These are phyloP conservation scores for Coix lacrymajobi DNA, from an alignment of 176 grass and related monocot genomes.

Conservation along the genomic window DNA sequence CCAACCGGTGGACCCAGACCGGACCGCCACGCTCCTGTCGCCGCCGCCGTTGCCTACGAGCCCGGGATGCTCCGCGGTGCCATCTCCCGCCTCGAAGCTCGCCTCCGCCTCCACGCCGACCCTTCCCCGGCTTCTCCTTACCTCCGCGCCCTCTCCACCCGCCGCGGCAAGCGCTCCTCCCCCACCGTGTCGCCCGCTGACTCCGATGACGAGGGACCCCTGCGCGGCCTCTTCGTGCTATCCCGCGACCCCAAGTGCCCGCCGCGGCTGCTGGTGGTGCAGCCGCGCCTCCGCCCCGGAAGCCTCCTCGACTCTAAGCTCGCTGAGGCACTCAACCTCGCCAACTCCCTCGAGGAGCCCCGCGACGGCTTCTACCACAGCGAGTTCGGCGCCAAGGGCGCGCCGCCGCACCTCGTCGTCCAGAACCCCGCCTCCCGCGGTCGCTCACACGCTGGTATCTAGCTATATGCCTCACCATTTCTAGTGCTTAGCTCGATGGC, in stretches of 20 bases:
- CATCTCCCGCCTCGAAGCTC: constrained; percentile 24
- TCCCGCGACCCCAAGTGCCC: constrained; percentile 43
- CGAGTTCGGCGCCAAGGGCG: constrained; percentile 37
- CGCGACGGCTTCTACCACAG: constrained; percentile 69
- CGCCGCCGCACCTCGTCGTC: constrained; percentile 66
- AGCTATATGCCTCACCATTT: not conserved
- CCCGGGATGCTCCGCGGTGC: constrained; percentile 45
- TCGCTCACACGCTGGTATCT: constrained; percentile 53
- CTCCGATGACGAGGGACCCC: constrained; percentile 31
- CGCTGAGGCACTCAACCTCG: constrained; percentile 84
- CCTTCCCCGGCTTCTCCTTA: not conserved
- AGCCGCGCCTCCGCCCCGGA: constrained; percentile 80
- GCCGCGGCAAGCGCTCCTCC: constrained; percentile 39
- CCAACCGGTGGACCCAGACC: constrained; percentile 12
- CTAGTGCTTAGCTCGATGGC: not conserved
- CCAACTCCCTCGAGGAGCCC: constrained; percentile 84
- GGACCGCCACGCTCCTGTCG: not conserved
- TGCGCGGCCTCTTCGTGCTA: constrained; percentile 54
- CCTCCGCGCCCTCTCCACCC: constrained; percentile 34
- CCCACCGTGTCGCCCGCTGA: constrained; percentile 30
- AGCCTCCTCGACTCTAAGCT: constrained; percentile 74
- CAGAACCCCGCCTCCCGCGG: constrained; percentile 78
- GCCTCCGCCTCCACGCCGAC: not conserved
- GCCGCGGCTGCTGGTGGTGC: constrained; percentile 77
- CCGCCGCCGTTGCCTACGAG: not conserved